Base-by-base conservation (phyloP, 2,329 filamentous ascomycete genomes). In the Colletotrichum nymphaeae region DNA sequence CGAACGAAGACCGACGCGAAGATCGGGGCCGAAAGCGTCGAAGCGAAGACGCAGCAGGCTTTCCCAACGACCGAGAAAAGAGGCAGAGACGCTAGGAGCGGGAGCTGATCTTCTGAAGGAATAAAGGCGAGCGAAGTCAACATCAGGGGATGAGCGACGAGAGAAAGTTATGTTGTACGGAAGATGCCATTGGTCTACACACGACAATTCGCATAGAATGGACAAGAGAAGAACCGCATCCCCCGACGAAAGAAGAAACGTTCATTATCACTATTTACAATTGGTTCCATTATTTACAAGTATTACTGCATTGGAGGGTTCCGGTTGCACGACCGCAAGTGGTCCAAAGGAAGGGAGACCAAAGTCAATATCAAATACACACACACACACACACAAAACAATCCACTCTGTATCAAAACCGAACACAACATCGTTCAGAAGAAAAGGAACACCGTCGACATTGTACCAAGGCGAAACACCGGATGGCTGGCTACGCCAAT, bases 21-120 rank as follows among this genome's bases (percentile, higher is more conserved):
- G 83, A 86, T 52, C 80, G 80, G 4, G 78, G 80, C 37, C 79
- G 83, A 74, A 87, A 87, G 78, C 83, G 85, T 49, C 83, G 83
- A 76, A 89, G 87, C 75, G 88, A 89, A 73, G 88, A 89, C 64
- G 85, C 84, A 24, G 77, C 79, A n/a, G 83, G 76, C 24, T 72
- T 81, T 74, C 76, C 79, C 19, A 84, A 79, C 76, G 87, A 89
- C 52, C 83, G 86, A 71, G 88, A 90, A 74, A 91, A 91, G 84
- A 84, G 89, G 79, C 84, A 82, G 75, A 85, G 89, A 80, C 85
- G 86, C 77, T 89, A 84, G 79, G 80, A 80, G 22, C 37, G 35
- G 19, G 16, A 4, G n/a, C 42, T n/a, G 19, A 9, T 12, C 32
- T 37, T 14, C 5, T 35, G 35, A 37, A 22, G 11, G 42, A 9